Percentiles rank a stretch among this genome's conserved stretches.
Evolutionary conservation across 805 yeast genomes (phyloP).

Genomic region (Nakazawaea populi): DNA sequence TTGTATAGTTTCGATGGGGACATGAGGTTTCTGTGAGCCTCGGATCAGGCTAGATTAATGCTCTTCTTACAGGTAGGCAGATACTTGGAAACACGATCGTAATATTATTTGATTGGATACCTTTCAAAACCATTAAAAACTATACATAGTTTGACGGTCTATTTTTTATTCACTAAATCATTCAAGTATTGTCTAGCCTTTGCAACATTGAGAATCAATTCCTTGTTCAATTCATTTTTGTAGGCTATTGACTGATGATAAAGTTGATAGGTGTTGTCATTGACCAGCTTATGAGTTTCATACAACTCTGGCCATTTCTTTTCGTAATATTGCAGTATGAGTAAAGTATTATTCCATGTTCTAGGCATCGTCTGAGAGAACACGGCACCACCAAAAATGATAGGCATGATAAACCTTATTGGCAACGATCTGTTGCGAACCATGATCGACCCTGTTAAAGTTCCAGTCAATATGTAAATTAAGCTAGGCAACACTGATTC

Average conservation of each 20-base stretch:
- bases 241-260: background rate
- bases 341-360: constrained; percentile 30
- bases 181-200: constrained; percentile 3
- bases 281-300: constrained; percentile 14
- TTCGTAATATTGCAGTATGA: constrained; percentile 23
- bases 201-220: constrained; percentile 2
- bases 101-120: too few species aligned
- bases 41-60: too few species aligned
- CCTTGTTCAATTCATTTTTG: background rate
- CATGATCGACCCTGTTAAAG: constrained; percentile 52
- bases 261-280: background rate
- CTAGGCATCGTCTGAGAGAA: constrained; percentile 45
- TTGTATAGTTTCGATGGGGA: too few species aligned
- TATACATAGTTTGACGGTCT: background rate
- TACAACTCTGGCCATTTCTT: constrained; percentile 32
- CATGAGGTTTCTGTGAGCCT: too few species aligned
- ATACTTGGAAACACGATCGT: too few species aligned
- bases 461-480: constrained; percentile 47
- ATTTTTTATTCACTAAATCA: constrained; percentile 2
- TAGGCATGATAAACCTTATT: constrained; percentile 45
- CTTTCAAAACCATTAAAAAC: too few species aligned
- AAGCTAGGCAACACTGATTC: constrained; percentile 54
- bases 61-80: too few species aligned
- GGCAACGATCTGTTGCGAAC: constrained; percentile 42
- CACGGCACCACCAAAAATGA: constrained; percentile 40